Evolutionary conservation across 345 rosid species (phyloP), one percentile per base, ranked within the genome.

Genomic region (Dimocarpus longan): DNA sequence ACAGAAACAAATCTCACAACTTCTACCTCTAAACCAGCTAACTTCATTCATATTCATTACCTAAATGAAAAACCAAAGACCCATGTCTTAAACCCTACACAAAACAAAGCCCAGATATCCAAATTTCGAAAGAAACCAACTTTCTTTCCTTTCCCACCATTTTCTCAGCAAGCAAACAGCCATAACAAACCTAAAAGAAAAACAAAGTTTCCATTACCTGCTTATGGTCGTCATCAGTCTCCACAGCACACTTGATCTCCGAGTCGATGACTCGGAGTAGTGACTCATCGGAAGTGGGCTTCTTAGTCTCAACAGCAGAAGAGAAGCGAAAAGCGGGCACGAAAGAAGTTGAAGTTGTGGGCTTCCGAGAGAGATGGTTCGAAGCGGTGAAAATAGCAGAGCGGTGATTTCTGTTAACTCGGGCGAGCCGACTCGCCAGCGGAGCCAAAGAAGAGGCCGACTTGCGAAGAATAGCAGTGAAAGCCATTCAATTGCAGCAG

Each of bases 171-270:
- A 32, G 3, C 21, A 60, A 22, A 44, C 32, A 0, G 7, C 69
- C 7, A 5, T 4, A 26, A 75, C 12, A 0, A 19, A 39, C 18
- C 1, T 1, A n/a, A 13, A 28, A 54, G 48, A 65, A 77, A 56
- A 70, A 40, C 19, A 52, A 39, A 76, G 4, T 1, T 16, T 26
- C 28, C 15, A 79, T 43, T 71, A 95, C 98, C 85, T 82, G 84
- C 18, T 84, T 82, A 54, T 26, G 28, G 28, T 86, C 81, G 39
- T 88, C 90, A 74, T 90, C 97, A 40, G 86, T 76, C 81, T 92
- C 92, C 84, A 82, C 82, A 52, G 95, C 90, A 70, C 84, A 83
- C 80, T 86, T 80, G 78, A 93, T 91, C 87, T 92, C 98, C 5
- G 89, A 79, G 18, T 92, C 93, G 28, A 95, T 80, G 46, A 87